phyloP scores from a whole-genome alignment of 441 rosid genomes.

The Mallotus japonicus region DNA sequence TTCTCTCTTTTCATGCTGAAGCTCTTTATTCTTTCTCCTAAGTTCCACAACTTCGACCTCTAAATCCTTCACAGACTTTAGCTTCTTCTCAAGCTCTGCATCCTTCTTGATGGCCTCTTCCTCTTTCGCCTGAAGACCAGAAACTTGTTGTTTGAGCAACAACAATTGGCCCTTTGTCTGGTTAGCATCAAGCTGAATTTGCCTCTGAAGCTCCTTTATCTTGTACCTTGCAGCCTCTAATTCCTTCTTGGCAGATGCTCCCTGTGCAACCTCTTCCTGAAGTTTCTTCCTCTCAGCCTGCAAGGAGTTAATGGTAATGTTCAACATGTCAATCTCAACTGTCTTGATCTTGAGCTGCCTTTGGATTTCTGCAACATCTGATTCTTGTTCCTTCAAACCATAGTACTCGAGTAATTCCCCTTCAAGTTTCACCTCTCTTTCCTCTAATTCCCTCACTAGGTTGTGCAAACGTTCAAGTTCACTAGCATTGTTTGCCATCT shows the following conservation, averaged over 20 bases:
- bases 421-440: slow-evolving; percentile 91
- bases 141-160: slow-evolving; percentile 88
- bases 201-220: slow-evolving; percentile 86
- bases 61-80: slow-evolving; percentile 65
- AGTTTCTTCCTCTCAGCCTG: slow-evolving; percentile 88
- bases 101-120: slow-evolving; percentile 76
- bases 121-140: slow-evolving; percentile 76
- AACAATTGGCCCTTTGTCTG: slow-evolving; percentile 90
- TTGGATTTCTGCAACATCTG: slow-evolving; percentile 62
- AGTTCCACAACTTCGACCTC: slow-evolving; percentile 89
- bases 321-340: slow-evolving; percentile 87
- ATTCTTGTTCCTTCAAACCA: slow-evolving; percentile 90
- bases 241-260: slow-evolving; percentile 57
- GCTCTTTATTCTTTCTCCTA: slow-evolving; percentile 87
- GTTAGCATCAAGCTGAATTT: slow-evolving; percentile 87
- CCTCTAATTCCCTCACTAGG: slow-evolving; percentile 82
- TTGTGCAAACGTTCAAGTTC: slow-evolving; percentile 69
- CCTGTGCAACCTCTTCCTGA: slow-evolving; percentile 64
- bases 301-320: slow-evolving; percentile 73
- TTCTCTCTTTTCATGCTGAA: slow-evolving; percentile 92
- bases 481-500: slow-evolving; percentile 67
- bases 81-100: slow-evolving; percentile 63
- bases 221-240: slow-evolving; percentile 75
- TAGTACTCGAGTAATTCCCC: slow-evolving; percentile 88
- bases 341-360: slow-evolving; percentile 93